Percentiles rank a stretch among this genome's conserved stretches.
Evolutionary conservation across 495 filamentous ascomycete genomes (phyloP).

Genomic region (Xylaria sp.): DNA sequence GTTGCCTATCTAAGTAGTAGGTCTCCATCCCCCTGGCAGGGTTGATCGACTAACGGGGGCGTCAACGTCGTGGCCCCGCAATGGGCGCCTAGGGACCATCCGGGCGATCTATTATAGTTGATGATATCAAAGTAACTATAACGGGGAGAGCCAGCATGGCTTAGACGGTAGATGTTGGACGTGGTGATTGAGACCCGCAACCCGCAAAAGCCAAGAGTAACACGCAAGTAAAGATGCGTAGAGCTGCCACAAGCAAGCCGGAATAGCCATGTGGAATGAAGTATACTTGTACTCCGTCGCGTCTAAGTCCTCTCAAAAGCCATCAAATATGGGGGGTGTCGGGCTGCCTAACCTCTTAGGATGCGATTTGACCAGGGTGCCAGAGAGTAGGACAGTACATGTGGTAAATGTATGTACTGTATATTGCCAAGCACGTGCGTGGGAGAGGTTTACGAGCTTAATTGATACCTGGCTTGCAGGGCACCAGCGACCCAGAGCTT

Average conservation of each 20-base stretch:
- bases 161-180: neutral
- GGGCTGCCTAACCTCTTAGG: constrained; percentile 7
- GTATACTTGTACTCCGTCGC: neutral
- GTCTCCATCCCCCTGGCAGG: constrained; percentile 2
- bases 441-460: neutral
- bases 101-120: constrained; percentile 1
- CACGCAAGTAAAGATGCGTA: neutral
- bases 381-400: neutral
- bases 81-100: constrained; percentile 10
- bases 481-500: constrained; percentile 10
- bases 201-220: neutral
- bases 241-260: neutral
- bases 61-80: constrained; percentile 10
- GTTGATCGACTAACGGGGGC: constrained; percentile 19
- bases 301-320: no score
- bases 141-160: neutral
- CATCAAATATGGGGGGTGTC: neutral
- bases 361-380: neutral
- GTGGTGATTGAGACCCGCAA: neutral
- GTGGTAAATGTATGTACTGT: neutral
- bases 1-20: neutral
- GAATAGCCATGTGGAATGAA: neutral
- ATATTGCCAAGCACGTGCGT: constrained; percentile 10
- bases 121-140: neutral
- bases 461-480: neutral